Base-by-base conservation (phyloP, 179 eudicot genomes). In the Beta corolliflora region DNA sequence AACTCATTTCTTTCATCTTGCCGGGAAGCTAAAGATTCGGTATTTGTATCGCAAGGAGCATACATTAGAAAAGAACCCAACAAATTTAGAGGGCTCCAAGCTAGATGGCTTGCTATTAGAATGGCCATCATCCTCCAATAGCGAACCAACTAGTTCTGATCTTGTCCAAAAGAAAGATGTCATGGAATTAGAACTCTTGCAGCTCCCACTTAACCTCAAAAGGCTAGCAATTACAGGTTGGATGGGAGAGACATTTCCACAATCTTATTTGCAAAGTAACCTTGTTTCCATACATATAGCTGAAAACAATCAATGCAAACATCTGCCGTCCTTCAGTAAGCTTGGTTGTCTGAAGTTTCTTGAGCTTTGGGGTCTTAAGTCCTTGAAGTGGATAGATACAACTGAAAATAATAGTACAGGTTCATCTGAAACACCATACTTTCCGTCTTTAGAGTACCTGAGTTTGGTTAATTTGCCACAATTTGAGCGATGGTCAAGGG, bases 231-330 rank as follows among this genome's bases (percentile, higher is more conserved):
- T 44, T 19, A 63, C 2, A 9, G 3, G 12, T 1, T 76, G 54
- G 79, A 76, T 9, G 36, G 79, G 55, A 45, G 79, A 60, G 14
- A 44, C 0, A 41, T 19, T 76, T 76, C 70, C 79, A 45, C n/a
- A 10, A 46, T 76, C 79, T 76, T 9, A 41, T n/a, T 4, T 44
- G 56, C 41, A 60, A 55, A 4, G 21, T 19, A 63, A 13, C 44
- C 41, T 76, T 19, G 41, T 76, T 53, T 76, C 67, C 14, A 76
- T 76, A 44, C 70, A 46, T n/a, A 76, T 61, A 21, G 79, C 48
- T 61, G 25, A 76, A 41, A 45, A 70, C 44, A 63, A n/a, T 44
- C 64, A 23, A n/a, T 76, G 70, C 70, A 63, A 45, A 44, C 44
- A n/a, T 61, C 54, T 76, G 10, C 79, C 79, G 46, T 66, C 11